Base-by-base conservation (phyloP, 2,329 filamentous ascomycete species). In the Diaporthe nobilis region DNA sequence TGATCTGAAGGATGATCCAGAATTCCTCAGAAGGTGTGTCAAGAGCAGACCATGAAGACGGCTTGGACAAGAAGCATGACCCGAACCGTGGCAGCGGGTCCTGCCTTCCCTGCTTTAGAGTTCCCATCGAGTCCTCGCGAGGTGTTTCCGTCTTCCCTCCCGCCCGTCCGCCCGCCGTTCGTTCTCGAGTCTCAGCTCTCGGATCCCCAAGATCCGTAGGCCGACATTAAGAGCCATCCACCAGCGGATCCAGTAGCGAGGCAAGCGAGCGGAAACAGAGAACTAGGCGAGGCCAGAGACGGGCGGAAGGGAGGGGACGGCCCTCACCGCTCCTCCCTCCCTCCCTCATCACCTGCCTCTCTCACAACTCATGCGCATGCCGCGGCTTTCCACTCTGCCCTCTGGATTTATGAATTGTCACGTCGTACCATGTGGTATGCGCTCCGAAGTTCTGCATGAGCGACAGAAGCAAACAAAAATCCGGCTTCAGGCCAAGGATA, bases 351-450 rank as follows among this genome's bases (percentile, higher is more conserved):
- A 47, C 63, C n/a, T 53, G 60, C 28, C 49, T 61, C 31, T 12
- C 47, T 44, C 39, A 53, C 25, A 49, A 44, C 63, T 74, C 75
- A 55, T 53, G 28, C 67, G 61, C 75, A 22, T 76, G 28, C 61
- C 42, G 65, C 31, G 55, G 71, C 39, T 58, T 73, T 47, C 22
- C 31, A 63, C 31, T 8, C 31, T 65, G 15, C 39, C 37, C 34
- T 49, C 58, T 37, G 34, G n/a, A 20, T 51, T 61, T 73, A 31
- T 73, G 75, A 77, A 77, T 15, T 60, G 73, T 77, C 75, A 77
- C 47, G 73, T 77, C 39, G 73, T 60, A 77, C 75, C 71, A 44
- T 13, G 68, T 42, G 58, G 71, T 44, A 73, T 55, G 28, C 63
- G 34, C 47, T 47, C 39, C 47, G 28, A 55, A 57, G 47, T 65